phyloP scores from a whole-genome alignment of 108 stramenopile genomes.

The Licmophora abbreviata region DNA sequence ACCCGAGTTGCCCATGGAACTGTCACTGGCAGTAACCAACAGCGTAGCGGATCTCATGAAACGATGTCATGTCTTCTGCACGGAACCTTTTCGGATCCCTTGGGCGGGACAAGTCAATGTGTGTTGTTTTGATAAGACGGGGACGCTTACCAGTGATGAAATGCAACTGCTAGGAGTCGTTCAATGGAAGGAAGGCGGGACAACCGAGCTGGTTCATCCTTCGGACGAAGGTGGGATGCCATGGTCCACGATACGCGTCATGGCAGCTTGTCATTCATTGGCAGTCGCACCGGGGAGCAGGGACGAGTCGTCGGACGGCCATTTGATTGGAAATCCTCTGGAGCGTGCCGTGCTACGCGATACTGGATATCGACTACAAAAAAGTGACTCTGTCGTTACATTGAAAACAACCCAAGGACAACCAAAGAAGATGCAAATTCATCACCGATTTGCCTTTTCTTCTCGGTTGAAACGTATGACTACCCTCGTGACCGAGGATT shows the following conservation, averaged over 20 bases:
- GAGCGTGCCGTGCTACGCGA: conserved; percentile 85
- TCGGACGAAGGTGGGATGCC: conserved; percentile 14
- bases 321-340: conserved; percentile 87
- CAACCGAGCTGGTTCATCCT: conserved; percentile 12
- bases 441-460: conserved; percentile 78
- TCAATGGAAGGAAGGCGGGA: conserved; percentile 17
- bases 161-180: conserved; percentile 81
- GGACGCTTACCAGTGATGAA: conserved; percentile 93
- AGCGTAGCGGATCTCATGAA: conserved; percentile 75
- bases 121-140: conserved; percentile 98
- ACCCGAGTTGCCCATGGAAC: conserved; percentile 96
- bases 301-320: conserved; percentile 2
- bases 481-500: conserved; percentile 37
- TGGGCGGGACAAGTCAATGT: conserved; percentile 84
- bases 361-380: conserved; percentile 63
- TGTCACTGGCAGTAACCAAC: conserved; percentile 91
- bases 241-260: conserved; percentile 49
- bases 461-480: conserved; percentile 87
- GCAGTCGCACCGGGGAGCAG: conserved; percentile 35
- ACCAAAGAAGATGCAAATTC: conserved; percentile 25
- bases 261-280: conserved; percentile 89
- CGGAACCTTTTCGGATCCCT: conserved; percentile 95
- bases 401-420: conserved; percentile 7
- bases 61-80: conserved; percentile 81
- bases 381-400: conserved; percentile 23